Conservation (phyloP, 2,329 filamentous ascomycete species). For the Cercospora nicotianae region DNA sequence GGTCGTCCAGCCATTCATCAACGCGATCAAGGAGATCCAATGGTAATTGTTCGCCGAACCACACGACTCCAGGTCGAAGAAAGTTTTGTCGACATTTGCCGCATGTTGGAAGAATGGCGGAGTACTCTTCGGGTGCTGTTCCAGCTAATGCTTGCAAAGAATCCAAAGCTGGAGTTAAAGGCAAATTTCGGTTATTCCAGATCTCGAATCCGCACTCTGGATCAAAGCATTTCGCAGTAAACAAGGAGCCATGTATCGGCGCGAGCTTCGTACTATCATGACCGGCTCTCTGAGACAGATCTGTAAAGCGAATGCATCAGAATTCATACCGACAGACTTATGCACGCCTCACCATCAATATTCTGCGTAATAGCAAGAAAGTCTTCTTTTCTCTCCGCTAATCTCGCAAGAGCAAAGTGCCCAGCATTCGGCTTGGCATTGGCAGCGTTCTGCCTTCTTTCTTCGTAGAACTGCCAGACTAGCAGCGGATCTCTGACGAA, state of each 20-base stretch:
- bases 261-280: neutral
- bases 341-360: neutral
- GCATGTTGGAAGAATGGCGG: neutral
- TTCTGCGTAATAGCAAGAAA: conserved; percentile 16
- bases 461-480: neutral
- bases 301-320: no score
- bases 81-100: neutral
- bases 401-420: neutral
- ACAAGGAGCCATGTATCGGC: conserved; percentile 5
- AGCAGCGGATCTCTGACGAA: neutral
- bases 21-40: neutral
- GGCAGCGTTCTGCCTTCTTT: neutral
- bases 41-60: neutral
- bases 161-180: neutral
- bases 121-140: neutral
- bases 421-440: neutral
- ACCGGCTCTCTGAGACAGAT: conserved; percentile 1
- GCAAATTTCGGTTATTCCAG: neutral
- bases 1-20: neutral
- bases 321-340: no score
- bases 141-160: neutral
- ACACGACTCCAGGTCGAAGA: neutral
- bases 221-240: conserved; percentile 2
- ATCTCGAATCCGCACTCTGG: neutral
- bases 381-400: conserved; percentile 4